Base-by-base conservation (phyloP, 495 filamentous ascomycete genomes). In the Penicillium taxi region DNA sequence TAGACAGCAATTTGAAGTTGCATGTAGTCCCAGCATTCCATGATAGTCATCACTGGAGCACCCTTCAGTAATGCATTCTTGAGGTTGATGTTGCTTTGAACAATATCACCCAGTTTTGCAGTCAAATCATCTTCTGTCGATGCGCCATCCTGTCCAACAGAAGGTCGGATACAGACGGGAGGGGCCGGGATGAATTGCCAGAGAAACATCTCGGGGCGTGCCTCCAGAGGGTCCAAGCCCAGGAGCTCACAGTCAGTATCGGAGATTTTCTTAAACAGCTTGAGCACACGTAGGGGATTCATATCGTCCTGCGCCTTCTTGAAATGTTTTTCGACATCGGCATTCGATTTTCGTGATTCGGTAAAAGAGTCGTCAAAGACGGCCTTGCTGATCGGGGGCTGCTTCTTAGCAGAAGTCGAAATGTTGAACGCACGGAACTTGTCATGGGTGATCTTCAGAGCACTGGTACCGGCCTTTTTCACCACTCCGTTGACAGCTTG, bases 11-110 rank as follows among this genome's bases (percentile, higher is more conserved):
- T 82, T 45, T 94, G 88, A 6, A 94, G 65, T 51, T 95, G 88
- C 49, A 98, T 67, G 51, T 88, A 96, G 51, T 96, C 91, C 93
- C 93, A 98, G 42, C 91, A 87, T 61, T 96, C 91, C 85, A 96
- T 94, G 35, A 96, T 84, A 2, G 80, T 88, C 46, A 82, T 74
- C 2, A 98, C 73, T 5, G 85, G 78, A 6, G 85, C 80, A 25
- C 91, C 93, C 45, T 83, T 84, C 24, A 80, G 64, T 18, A 98
- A 55, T 1, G 85, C 83, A 19, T 80, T 77, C 27, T 84, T 81
- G 32, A 98, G 79, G 29, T 86, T 70, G 32, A 80, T 82, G 52
- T 87, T 93, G 48, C 89, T 84, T 35, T 89, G 79, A 4, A 94
- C 79, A 47, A 98, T 96, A 53, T 98, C 91, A 9, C 86, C 81